phyloP scores from a whole-genome alignment of 2,329 filamentous ascomycete genomes.

The Colletotrichum chlorophyti region DNA sequence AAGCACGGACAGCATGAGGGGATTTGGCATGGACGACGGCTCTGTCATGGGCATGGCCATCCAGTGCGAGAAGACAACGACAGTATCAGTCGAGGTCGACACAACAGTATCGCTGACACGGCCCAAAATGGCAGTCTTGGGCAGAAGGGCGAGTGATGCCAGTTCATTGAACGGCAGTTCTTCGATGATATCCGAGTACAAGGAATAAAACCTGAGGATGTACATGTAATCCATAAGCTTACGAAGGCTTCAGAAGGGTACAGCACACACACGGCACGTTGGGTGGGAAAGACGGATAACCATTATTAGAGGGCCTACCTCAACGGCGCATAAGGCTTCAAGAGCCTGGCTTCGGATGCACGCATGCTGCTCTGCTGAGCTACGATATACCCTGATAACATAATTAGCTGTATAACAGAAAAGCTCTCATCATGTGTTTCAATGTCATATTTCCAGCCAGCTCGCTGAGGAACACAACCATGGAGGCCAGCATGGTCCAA shows the following conservation, averaged over 20 bases:
- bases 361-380: background rate
- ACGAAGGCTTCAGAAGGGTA: too few species aligned
- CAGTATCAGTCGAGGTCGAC: slow-evolving; percentile 45
- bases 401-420: background rate
- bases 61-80: slow-evolving; percentile 52
- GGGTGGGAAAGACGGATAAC: too few species aligned
- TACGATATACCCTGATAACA: slow-evolving; percentile 4
- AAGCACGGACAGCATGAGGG: slow-evolving; percentile 42
- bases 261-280: too few species aligned
- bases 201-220: too few species aligned
- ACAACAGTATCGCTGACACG: background rate
- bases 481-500: too few species aligned
- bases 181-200: background rate
- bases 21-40: slow-evolving; percentile 35
- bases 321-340: background rate
- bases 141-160: slow-evolving; percentile 9
- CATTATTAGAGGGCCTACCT: background rate
- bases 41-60: slow-evolving; percentile 41
- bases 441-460: too few species aligned
- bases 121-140: background rate
- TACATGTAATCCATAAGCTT: too few species aligned
- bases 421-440: too few species aligned
- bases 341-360: background rate
- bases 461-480: too few species aligned
- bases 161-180: background rate